A percentile compares a stretch with the other conserved stretches of the same genome.
Conservation (phyloP, 108 stramenopile species). For the Skeletonema grethae region DNA sequence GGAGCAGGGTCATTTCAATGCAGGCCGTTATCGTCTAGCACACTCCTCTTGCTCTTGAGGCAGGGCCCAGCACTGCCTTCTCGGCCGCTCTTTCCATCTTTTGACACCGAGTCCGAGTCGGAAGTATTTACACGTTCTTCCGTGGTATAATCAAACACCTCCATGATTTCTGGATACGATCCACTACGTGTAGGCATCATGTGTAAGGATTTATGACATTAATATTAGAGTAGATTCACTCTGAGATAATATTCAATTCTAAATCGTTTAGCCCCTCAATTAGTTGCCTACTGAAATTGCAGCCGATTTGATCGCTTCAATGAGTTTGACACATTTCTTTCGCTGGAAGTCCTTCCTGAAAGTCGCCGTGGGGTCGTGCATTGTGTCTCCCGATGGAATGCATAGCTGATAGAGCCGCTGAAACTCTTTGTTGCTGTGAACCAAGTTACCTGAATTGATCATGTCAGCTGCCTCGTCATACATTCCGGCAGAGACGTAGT, state of each 20-base stretch:
- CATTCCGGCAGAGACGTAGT: slow-evolving; percentile 23
- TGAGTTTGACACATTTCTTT: slow-evolving; percentile 2
- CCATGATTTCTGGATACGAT: slow-evolving; percentile 45
- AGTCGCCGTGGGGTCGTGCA: slow-evolving; percentile 12
- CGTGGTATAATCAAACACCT: neutral
- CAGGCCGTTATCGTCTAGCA: slow-evolving; percentile 16
- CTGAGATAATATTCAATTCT: no score
- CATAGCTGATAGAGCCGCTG: slow-evolving; percentile 12
- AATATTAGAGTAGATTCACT: no score
- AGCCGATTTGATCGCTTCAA: slow-evolving; percentile 1
- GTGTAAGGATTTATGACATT: no score
- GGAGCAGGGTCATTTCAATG: slow-evolving; percentile 26
- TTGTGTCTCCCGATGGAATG: neutral
- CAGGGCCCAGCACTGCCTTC: slow-evolving; percentile 10
- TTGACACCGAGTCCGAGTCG: slow-evolving; percentile 21
- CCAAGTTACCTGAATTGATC: slow-evolving; percentile 13
- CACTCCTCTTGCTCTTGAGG: neutral
- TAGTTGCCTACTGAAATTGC: neutral
- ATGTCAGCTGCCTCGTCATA: slow-evolving; percentile 25
- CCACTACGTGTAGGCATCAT: slow-evolving; percentile 34
- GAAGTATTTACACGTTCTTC: slow-evolving; percentile 20
- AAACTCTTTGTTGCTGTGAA: slow-evolving; percentile 10
- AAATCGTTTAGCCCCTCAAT: no score
- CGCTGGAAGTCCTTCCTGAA: slow-evolving; percentile 13
- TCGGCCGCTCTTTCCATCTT: slow-evolving; percentile 12